Evolutionary conservation across 192 early-diverging fungal genomes (phyloP).

Genomic region (Radiomyces spectabilis): DNA sequence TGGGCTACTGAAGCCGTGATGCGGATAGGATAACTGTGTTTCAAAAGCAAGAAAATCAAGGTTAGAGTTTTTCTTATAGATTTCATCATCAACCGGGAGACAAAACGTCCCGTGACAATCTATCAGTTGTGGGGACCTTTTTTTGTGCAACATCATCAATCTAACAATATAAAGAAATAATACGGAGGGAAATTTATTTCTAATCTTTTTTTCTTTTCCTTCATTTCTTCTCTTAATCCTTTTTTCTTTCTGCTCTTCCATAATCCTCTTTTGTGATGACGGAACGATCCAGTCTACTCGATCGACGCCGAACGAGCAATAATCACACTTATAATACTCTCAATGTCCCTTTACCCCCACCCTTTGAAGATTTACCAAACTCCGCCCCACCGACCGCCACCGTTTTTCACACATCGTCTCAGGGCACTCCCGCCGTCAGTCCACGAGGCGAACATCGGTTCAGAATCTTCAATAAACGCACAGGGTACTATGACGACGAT

Average conservation of each 20-base stretch:
- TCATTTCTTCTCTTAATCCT: not conserved
- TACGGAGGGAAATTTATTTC: not conserved
- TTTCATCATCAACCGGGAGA: too few species aligned
- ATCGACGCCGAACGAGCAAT: slow-evolving; percentile 2
- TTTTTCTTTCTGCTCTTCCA: not conserved
- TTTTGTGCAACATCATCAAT: too few species aligned
- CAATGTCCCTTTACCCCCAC: not conserved
- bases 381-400: not conserved
- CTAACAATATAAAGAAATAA: not conserved
- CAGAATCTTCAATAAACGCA: slow-evolving; percentile 19
- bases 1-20: too few species aligned
- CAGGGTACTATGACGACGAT: slow-evolving; percentile 40
- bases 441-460: not conserved
- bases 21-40: too few species aligned
- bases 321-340: slow-evolving; percentile 1
- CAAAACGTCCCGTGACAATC: too few species aligned
- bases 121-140: too few species aligned
- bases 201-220: not conserved
- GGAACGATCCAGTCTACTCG: slow-evolving; percentile 2
- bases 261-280: slow-evolving; percentile 5
- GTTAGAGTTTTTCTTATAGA: too few species aligned
- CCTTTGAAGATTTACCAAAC: not conserved
- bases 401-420: not conserved
- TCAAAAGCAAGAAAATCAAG: too few species aligned
- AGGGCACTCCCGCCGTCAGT: not conserved